Conservation (phyloP, 1,284 basidiomycete species). For the Leccinum fallax region DNA sequence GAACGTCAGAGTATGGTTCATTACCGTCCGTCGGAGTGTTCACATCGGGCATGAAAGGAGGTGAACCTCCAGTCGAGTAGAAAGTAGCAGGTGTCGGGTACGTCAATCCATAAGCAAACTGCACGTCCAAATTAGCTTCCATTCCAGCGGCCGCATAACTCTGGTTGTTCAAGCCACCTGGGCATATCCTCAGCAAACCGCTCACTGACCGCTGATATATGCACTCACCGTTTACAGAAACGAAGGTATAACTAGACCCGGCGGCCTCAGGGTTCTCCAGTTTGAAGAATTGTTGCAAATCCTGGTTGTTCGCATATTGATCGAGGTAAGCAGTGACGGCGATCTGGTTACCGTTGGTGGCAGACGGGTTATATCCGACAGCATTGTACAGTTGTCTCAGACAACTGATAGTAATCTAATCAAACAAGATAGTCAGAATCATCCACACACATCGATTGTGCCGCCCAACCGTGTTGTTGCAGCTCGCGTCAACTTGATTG, state of each 20-base stretch:
- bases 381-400: conserved; percentile 42
- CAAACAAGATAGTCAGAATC: not conserved
- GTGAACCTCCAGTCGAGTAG: conserved; percentile 61
- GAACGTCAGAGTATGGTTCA: conserved; percentile 62
- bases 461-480: conserved; percentile 42
- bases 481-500: conserved; percentile 52
- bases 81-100: conserved; percentile 52
- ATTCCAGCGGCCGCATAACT: conserved; percentile 51
- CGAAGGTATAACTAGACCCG: conserved; percentile 39
- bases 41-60: conserved; percentile 59
- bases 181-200: not conserved
- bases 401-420: conserved; percentile 46
- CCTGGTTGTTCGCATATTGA: conserved; percentile 57
- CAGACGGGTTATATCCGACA: conserved; percentile 41
- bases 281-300: conserved; percentile 56
- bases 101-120: conserved; percentile 65
- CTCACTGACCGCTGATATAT: not conserved
- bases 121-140: conserved; percentile 75
- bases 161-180: conserved; percentile 65
- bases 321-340: conserved; percentile 58
- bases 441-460: conserved; percentile 32
- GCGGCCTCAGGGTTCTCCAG: conserved; percentile 38
- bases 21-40: conserved; percentile 49
- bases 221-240: conserved; percentile 49
- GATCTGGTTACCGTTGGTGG: conserved; percentile 48